These are phyloP conservation scores for Candida succiphila DNA, from an alignment of 805 yeast genomes.

Conservation along the genomic window DNA sequence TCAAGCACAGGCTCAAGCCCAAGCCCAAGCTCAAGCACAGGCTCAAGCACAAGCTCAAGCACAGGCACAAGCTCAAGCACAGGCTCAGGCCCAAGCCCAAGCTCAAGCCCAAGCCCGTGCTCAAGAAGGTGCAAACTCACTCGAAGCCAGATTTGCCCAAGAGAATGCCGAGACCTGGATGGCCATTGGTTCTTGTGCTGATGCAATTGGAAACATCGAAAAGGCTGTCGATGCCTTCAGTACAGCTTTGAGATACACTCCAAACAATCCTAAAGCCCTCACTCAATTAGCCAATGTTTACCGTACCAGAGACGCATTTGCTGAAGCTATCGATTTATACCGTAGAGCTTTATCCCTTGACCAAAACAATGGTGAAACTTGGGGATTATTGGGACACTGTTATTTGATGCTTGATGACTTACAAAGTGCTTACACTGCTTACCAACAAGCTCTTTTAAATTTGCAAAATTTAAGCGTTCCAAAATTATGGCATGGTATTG, in stretches of 20 bases:
- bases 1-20: background rate
- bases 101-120: conserved; percentile 1
- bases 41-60: conserved; percentile 2
- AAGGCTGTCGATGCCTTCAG: conserved; percentile 86
- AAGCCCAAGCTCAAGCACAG: conserved; percentile 1
- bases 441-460: conserved; percentile 90
- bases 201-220: conserved; percentile 78
- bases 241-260: conserved; percentile 76
- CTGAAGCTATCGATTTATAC: conserved; percentile 90
- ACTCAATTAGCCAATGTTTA: conserved; percentile 83
- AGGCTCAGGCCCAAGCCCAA: conserved; percentile 1
- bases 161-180: conserved; percentile 82
- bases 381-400: conserved; percentile 97
- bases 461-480: conserved; percentile 92
- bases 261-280: conserved; percentile 76
- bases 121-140: conserved; percentile 10
- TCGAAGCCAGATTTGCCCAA: conserved; percentile 23
- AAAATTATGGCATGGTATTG: conserved; percentile 97
- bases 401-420: conserved; percentile 93
- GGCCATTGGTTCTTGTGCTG: conserved; percentile 84
- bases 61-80: conserved; percentile 2
- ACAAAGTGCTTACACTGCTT: conserved; percentile 91
- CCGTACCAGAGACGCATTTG: conserved; percentile 81
- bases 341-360: conserved; percentile 75
- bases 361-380: conserved; percentile 89